Conservation (phyloP, 2,329 filamentous ascomycete species). For the Diaporthe sp. region DNA sequence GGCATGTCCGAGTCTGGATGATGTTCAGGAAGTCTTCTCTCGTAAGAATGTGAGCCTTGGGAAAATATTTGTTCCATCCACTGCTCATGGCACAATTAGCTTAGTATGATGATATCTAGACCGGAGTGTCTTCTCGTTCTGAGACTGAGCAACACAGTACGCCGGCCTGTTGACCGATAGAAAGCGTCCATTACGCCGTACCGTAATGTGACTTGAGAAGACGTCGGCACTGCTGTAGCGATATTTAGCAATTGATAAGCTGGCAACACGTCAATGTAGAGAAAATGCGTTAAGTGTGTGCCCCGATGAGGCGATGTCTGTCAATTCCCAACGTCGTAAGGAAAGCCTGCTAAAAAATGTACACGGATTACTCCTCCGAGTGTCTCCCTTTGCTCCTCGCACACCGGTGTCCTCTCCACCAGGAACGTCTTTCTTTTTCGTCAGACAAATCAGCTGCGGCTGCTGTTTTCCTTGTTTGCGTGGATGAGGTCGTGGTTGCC, state of each 20-base stretch:
- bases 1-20: background rate
- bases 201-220: background rate
- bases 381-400: slow-evolving; percentile 33
- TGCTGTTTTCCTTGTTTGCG: slow-evolving; percentile 9
- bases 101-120: background rate
- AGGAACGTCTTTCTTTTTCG: slow-evolving; percentile 7
- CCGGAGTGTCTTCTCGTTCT: background rate
- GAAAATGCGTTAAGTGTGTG: background rate
- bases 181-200: background rate
- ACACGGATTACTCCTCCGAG: slow-evolving; percentile 55
- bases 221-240: background rate
- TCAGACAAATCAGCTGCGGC: slow-evolving; percentile 26
- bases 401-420: background rate
- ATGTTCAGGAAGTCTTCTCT: background rate
- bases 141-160: background rate
- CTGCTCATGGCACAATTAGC: no score
- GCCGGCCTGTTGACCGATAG: background rate
- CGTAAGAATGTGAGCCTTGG: no score
- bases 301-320: slow-evolving; percentile 26
- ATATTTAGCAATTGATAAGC: background rate
- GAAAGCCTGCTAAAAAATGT: slow-evolving; percentile 51
- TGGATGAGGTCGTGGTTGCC: slow-evolving; percentile 24
- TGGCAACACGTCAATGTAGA: background rate
- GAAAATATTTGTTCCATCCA: background rate
- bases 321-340: slow-evolving; percentile 41